Conservation (phyloP, 495 filamentous ascomycete genomes). For the Emericellopsis terricola region DNA sequence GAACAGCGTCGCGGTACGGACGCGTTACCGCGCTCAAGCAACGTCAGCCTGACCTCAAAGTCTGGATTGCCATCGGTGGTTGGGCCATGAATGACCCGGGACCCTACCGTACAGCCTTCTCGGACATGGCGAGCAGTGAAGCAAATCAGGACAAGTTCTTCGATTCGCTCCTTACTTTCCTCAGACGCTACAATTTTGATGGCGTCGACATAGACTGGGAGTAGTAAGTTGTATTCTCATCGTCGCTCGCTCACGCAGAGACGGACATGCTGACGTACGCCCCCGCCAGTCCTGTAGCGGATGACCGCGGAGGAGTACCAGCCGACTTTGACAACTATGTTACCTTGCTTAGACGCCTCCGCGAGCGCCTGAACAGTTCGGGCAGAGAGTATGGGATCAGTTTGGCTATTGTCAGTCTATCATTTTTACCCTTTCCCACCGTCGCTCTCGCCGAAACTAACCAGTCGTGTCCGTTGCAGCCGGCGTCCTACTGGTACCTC, state of each 20-base stretch:
- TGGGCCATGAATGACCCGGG: slow-evolving; percentile 24
- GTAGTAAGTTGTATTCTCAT: too few species aligned
- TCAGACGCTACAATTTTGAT: slow-evolving; percentile 29
- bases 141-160: slow-evolving; percentile 25
- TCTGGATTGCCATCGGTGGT: slow-evolving; percentile 23
- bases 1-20: slow-evolving; percentile 7
- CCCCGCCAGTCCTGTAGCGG: slow-evolving; percentile 16
- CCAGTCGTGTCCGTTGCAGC: background rate
- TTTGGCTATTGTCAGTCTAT: too few species aligned
- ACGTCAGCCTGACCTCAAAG: slow-evolving; percentile 10
- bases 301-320: too few species aligned
- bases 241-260: too few species aligned
- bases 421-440: too few species aligned
- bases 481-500: slow-evolving; percentile 24
- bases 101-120: slow-evolving; percentile 6
- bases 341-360: slow-evolving; percentile 15
- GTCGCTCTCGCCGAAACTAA: too few species aligned
- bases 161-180: slow-evolving; percentile 18
- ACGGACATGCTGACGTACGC: slow-evolving; percentile 30
- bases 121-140: slow-evolving; percentile 8
- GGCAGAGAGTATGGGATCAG: too few species aligned
- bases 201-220: too few species aligned
- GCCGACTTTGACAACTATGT: slow-evolving; percentile 24
- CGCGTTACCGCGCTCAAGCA: slow-evolving; percentile 12
- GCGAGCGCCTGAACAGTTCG: background rate